Evolutionary conservation across 148 eudicot species (phyloP), one percentile per base, ranked within the genome.

Genomic region (Dysphania ambrosioides): DNA sequence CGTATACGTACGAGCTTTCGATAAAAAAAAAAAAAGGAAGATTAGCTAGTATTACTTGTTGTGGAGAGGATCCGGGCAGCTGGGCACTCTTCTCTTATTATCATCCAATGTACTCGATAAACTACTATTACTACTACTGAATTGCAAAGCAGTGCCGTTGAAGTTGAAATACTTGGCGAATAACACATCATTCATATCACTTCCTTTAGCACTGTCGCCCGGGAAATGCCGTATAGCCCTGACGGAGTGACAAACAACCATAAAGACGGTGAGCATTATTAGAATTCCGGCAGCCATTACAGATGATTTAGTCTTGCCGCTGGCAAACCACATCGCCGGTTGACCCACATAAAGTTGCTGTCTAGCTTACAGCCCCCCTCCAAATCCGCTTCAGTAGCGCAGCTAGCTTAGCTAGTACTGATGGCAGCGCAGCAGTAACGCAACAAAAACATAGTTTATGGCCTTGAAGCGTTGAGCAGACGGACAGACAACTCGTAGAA

Each of bases 41-140:
- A 70, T 11, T n/a, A 40, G 23, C 5, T 12, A 36, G 16, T 41
- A 5, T 26, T 26, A 42, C 66, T 73, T 69, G 61, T 79, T 79
- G 77, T 79, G 82, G 40, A 79, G 75, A 82, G 89, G 91, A 88
- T 92, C 97, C 77, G 96, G 96, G 85, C 97, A 88, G 76, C 95
- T 92, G 49, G 97, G 92, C 11, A 92, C 88, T 49, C 61, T 83
- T 80, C 97, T 66, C 70, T 90, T 87, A 75, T 58, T 61, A 2
- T 87, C 88, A 53, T 77, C 56, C 30, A 83, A 69, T n/a, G 19
- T 11, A 36, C 41, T 35, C 0, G 11, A 31, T 6, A 44, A 10
- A 30, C 11, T 8, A 40, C 2, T 40, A n/a, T 58, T 76, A 30
- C 11, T 8, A 40, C 2, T 40, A n/a, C 41, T 76, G 47, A 57